Evolutionary conservation across 2,329 filamentous ascomycete species (phyloP), one percentile per base, ranked within the genome.

Genomic region (Aspergillus neoniger): DNA sequence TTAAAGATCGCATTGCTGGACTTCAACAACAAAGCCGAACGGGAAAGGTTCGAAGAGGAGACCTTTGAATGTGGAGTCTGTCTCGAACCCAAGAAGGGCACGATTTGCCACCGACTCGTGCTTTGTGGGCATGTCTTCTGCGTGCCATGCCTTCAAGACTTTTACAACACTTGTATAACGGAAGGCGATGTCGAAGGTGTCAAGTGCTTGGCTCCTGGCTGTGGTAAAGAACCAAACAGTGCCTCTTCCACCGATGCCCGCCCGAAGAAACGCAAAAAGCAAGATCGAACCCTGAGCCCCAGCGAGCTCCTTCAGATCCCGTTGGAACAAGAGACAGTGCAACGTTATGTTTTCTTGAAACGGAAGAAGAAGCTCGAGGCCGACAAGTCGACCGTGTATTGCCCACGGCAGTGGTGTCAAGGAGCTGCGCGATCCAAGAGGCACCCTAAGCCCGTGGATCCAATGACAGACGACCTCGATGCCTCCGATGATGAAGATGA

Each of bases 101-200:
- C 80, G 0, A 84, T 82, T 10, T 98, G 95, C 74, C 90, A 98
- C 77, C 86, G 86, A 44, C 88, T 98, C 83, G 77, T 90, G 49
- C 87, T 89, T 60, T 99, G 95, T 74, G 87, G 86, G 0, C 94
- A 99, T 73, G 92, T 98, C 39, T 99, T 98, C 72, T 99, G 95
- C 75, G 80, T 89, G 17, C 77, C 86, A n/a, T 99, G 95, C 71
- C 81, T 99, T 2, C 89, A 91, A 64, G 91, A 94, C 68, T 97
- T 94, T 68, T 98, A 96, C 82, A 91, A 89, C 67, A 88, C 87
- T 64, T 92, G 91, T 66, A 97, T 99, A 69, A 86, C 82, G 0
- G 91, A 96, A 71, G 95, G 95, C 1, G 89, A 96, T 69, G 81
- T 99, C 17, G 82, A 87, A 52, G 85, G 86, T 7, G 88, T 99